Base-by-base conservation (phyloP, 179 eudicot genomes). In the Beta lomatogona region DNA sequence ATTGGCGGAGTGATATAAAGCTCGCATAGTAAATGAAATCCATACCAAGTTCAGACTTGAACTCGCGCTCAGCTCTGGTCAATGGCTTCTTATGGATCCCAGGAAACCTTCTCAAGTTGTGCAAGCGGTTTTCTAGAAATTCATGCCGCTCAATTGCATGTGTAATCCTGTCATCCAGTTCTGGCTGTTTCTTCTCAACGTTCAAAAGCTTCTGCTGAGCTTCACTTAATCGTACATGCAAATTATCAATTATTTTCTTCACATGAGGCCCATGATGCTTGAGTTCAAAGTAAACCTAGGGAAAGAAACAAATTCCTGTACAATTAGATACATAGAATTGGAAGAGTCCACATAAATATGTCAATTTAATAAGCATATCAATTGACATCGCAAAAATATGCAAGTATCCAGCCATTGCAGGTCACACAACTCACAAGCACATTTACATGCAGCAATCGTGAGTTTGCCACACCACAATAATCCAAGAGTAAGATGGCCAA, bases 241-340 rank as follows among this genome's bases (percentile, higher is more conserved):
- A 85, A 48, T 89, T 90, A 75, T 92, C 92, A 77, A 96, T 84
- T 31, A 90, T 91, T 83, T 88, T 91, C 90, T 96, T 93, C 84
- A 90, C 55, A 69, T 90, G 93, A 69, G 97, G 94, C 31, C 93
- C 97, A 80, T 92, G 99, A 85, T 91, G 96, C 87, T 94, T 87
- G 86, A 96, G 93, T 85, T 94, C 99, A 80, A 94, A 86, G 83
- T 83, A 87, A 15, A 96, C 99, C 98, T 96, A 52, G 13, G 14
- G 60, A 59, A 55, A 65, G 59, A 31, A 53, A 55, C 45, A 72
- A 57, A 13, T 12, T 53, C 53, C 3, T n/a, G 6, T 55, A 59
- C 22, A 53, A 73, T 52, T 44, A 58, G 28, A 55, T 48, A 77
- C 68, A 74, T 41, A 82, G 5, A 54, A 73, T 21, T 13, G 65